Evolutionary conservation across 148 eudicot genomes (phyloP).

Genomic region (Mesembryanthemum crystallinum): DNA sequence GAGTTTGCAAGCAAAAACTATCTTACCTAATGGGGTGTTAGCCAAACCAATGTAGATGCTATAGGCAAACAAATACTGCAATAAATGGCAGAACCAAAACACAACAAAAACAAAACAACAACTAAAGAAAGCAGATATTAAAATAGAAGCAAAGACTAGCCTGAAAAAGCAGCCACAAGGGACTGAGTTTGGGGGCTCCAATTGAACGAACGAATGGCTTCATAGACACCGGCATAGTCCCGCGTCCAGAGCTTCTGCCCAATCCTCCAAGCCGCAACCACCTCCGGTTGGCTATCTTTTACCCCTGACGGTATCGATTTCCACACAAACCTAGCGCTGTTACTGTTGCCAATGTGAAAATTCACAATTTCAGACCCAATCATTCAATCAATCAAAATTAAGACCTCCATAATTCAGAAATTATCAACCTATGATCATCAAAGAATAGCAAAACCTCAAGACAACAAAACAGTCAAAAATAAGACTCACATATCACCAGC

Average conservation of each 20-base stretch:
- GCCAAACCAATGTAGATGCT: background rate
- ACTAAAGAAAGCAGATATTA: background rate
- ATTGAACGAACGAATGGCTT: conserved; percentile 62
- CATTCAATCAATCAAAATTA: background rate
- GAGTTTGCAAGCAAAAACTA: no score
- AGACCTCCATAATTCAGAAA: background rate
- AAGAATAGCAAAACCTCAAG: background rate
- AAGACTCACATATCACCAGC: conserved; percentile 57
- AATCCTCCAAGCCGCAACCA: conserved; percentile 70
- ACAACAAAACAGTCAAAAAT: no score
- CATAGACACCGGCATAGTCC: conserved; percentile 72
- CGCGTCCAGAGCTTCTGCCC: conserved; percentile 79
- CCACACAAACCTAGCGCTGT: conserved; percentile 93
- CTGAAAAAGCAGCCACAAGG: conserved; percentile 65
- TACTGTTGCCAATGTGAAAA: conserved; percentile 39
- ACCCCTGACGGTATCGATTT: conserved; percentile 56
- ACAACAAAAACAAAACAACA: background rate
- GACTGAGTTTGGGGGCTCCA: conserved; percentile 69
- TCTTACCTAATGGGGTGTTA: no score
- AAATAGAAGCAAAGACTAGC: conserved; percentile 28
- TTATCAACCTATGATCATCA: background rate
- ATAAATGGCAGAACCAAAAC: background rate
- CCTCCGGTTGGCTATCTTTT: conserved; percentile 71
- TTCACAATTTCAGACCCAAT: background rate
- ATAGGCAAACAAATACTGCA: background rate